Percentiles rank a stretch among this genome's conserved stretches.
Conservation (phyloP, 805 yeast genomes). For the Saturnispora mendoncae region DNA sequence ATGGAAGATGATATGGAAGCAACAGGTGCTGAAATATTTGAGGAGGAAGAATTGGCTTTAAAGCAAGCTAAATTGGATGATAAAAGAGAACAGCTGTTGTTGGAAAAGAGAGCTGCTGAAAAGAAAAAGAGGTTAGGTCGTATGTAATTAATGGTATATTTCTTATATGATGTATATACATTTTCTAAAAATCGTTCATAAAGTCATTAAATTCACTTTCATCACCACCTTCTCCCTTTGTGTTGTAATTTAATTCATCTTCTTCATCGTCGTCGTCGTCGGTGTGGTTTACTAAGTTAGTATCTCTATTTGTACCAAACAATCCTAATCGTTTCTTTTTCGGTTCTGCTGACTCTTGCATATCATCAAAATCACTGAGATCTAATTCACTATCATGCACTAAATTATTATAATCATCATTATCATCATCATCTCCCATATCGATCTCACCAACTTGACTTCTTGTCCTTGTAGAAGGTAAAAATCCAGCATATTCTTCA, state of each 20-base stretch:
- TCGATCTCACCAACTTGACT: constrained; percentile 4
- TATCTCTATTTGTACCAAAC: neutral
- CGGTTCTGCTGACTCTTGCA: neutral
- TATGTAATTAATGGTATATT: neutral
- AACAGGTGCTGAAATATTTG: constrained; percentile 78
- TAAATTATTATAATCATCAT: neutral
- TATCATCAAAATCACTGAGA: constrained; percentile 15
- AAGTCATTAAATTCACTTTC: constrained; percentile 13
- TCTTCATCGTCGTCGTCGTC: constrained; percentile 13
- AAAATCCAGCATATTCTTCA: constrained; percentile 21
- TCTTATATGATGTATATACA: constrained; percentile 3
- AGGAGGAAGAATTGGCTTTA: constrained; percentile 68
- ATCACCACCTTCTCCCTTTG: constrained; percentile 9
- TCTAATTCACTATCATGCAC: constrained; percentile 11
- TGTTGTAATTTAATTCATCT: constrained; percentile 20
- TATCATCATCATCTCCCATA: neutral
- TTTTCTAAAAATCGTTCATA: constrained; percentile 7
- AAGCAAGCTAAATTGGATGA: constrained; percentile 72
- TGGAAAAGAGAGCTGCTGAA: constrained; percentile 38
- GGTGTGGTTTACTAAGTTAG: neutral
- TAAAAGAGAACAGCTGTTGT: constrained; percentile 53
- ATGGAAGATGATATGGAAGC: constrained; percentile 96
- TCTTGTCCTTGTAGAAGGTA: constrained; percentile 11
- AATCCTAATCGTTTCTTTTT: neutral
- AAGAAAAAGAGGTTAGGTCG: constrained; percentile 24